Evolutionary conservation across 1,139 yeast species (phyloP).

Genomic region (Wickerhamomyces sp.): DNA sequence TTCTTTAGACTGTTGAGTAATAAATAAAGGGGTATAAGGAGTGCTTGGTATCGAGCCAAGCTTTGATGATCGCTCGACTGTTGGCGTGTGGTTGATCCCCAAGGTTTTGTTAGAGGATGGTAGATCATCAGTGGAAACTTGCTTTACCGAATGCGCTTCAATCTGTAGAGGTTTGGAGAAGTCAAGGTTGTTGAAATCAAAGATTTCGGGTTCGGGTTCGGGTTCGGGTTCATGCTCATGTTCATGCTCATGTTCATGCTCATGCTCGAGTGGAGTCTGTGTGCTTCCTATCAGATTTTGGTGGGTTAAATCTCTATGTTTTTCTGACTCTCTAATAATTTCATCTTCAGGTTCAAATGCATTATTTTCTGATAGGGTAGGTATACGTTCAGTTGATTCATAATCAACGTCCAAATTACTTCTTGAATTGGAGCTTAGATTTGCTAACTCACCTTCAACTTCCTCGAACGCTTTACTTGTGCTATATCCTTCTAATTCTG

Average conservation of each 20-base stretch:
- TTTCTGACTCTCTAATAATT: neutral
- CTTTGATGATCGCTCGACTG: neutral
- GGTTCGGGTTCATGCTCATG: neutral
- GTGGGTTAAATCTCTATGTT: neutral
- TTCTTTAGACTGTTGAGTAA: neutral
- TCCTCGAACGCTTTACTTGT: constrained; percentile 9
- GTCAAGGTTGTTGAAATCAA: neutral
- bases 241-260: neutral
- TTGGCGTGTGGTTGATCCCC: neutral
- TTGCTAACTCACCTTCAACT: constrained; percentile 15
- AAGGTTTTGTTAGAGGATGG: neutral
- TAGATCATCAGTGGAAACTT: constrained; percentile 2
- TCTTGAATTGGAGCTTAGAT: constrained; percentile 2
- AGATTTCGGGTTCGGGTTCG: neutral
- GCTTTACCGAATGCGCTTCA: constrained; percentile 11
- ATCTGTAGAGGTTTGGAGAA: constrained; percentile 7
- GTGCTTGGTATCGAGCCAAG: neutral
- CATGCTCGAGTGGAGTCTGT: neutral
- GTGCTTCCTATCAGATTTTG: neutral
- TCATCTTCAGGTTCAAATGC: neutral
- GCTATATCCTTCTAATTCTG: neutral
- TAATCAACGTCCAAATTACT: neutral
- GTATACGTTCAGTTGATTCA: neutral
- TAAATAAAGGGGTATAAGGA: neutral
- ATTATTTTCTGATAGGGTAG: neutral